Percentiles rank a stretch among this genome's conserved stretches.
Conservation (phyloP, 768 basidiomycete genomes). For the Lactarius akahatsu region DNA sequence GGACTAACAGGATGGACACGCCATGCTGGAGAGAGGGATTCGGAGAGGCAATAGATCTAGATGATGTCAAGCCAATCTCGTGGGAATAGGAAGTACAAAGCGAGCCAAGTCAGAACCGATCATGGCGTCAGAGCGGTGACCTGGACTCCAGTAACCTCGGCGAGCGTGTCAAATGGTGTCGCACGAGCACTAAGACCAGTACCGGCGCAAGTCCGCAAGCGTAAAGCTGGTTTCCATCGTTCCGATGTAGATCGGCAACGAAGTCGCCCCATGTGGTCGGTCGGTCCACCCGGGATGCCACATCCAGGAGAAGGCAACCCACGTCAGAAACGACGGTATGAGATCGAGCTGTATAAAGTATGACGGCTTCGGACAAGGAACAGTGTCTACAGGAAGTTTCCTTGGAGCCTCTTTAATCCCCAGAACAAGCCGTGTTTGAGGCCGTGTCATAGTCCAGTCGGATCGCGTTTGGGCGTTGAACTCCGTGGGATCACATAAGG, state of each 20-base stretch:
- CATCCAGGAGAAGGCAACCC: neutral
- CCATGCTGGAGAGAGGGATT: neutral
- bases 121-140: neutral
- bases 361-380: neutral
- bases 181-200: no score
- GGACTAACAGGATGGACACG: neutral
- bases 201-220: neutral
- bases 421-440: neutral
- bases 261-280: neutral
- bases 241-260: neutral
- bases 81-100: neutral
- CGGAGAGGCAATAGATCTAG: neutral
- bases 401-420: neutral
- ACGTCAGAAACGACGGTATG: neutral
- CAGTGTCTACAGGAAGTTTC: neutral
- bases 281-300: neutral
- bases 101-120: neutral
- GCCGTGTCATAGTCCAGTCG: neutral
- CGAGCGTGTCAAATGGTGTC: neutral
- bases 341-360: neutral
- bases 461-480: neutral
- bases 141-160: neutral
- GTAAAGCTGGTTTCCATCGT: neutral
- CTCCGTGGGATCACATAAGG: neutral
- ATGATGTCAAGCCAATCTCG: neutral